phyloP scores from a whole-genome alignment of 768 basidiomycete species.

The Trametes cubensis region DNA sequence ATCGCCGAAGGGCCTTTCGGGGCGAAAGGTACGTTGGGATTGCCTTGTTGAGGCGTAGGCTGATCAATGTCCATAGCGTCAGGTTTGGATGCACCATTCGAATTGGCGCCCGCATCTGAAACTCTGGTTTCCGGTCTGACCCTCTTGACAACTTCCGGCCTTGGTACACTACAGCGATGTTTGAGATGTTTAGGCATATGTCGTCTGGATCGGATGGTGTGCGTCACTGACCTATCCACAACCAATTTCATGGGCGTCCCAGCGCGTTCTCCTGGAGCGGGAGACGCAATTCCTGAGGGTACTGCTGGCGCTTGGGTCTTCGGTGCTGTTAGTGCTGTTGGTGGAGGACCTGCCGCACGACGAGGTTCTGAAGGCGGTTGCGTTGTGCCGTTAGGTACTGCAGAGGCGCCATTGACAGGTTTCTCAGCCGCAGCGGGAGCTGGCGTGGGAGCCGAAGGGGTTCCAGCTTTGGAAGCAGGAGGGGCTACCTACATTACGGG shows the following conservation, averaged over 20 bases:
- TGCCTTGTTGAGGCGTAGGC: not conserved
- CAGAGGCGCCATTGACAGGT: conserved; percentile 13
- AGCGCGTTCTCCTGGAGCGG: conserved; percentile 34
- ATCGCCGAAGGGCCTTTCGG: conserved; percentile 6
- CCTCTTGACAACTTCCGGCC: conserved; percentile 80
- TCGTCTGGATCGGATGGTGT: not conserved
- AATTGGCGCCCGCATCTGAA: conserved; percentile 32
- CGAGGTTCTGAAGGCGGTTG: conserved; percentile 14
- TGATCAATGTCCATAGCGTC: conserved; percentile 44
- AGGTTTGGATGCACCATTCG: conserved; percentile 18
- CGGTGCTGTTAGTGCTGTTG: conserved; percentile 52
- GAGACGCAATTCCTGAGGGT: conserved; percentile 31
- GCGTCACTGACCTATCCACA: conserved; percentile 60
- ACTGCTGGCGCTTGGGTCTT: conserved; percentile 50
- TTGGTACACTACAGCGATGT: conserved; percentile 55
- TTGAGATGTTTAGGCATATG: not conserved
- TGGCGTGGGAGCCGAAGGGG: conserved; percentile 1
- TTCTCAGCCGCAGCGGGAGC: conserved; percentile 8
- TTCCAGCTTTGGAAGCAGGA: conserved; percentile 11
- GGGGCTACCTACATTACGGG: conserved; percentile 9
- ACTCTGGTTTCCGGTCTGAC: conserved; percentile 43
- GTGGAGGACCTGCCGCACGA: conserved; percentile 15
- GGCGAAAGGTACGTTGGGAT: not conserved
- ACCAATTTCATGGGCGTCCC: conserved; percentile 53
- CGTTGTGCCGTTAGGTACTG: conserved; percentile 15